These are phyloP conservation scores for Moringa oleifera DNA, from an alignment of 345 rosid species.

Conservation along the genomic window DNA sequence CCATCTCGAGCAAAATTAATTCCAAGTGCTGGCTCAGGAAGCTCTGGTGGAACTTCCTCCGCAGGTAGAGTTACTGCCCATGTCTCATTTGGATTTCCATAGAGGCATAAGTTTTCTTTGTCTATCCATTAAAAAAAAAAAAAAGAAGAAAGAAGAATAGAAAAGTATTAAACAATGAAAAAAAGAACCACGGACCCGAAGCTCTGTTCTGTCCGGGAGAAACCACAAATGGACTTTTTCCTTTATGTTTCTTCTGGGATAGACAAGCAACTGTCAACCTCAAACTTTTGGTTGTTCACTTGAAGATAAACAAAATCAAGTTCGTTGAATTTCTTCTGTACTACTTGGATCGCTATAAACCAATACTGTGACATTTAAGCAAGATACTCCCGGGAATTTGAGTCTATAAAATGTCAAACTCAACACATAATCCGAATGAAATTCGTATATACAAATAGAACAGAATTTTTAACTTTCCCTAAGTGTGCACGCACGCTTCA, in stretches of 20 bases:
- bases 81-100: slow-evolving; percentile 83
- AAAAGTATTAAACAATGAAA: no score
- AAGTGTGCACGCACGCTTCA: no score
- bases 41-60: slow-evolving; percentile 96
- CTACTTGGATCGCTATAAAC: no score
- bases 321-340: no score
- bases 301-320: no score
- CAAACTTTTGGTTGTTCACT: no score
- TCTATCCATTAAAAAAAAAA: slow-evolving; percentile 31
- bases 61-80: no score
- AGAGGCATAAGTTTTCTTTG: slow-evolving; percentile 92
- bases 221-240: not conserved
- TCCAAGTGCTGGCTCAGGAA: slow-evolving; percentile 97
- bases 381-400: no score
- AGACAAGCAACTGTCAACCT: no score
- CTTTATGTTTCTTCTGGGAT: no score
- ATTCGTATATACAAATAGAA: not conserved
- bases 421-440: not conserved
- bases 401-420: not conserved
- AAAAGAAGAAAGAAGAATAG: not conserved
- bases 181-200: not conserved
- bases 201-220: not conserved
- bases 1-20: slow-evolving; percentile 97
- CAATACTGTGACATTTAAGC: no score
- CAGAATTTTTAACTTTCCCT: not conserved